Percentiles rank a stretch among this genome's conserved stretches.
These are phyloP conservation scores for Calonectria multiphialidica DNA, from an alignment of 2,329 filamentous ascomycete species.

Conservation along the genomic window DNA sequence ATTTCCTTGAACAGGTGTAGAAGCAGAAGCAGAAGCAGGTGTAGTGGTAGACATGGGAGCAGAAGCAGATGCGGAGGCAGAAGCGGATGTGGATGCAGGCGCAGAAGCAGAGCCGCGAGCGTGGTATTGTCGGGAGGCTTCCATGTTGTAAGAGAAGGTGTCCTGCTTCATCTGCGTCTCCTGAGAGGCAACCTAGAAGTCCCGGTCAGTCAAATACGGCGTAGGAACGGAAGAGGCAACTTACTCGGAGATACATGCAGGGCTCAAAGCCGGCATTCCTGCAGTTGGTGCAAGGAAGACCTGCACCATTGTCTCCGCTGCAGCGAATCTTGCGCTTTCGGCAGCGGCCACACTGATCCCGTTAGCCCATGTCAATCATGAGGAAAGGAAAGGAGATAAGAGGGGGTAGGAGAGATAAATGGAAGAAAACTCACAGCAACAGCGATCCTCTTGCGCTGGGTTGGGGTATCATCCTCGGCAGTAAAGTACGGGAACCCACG, in stretches of 20 bases:
- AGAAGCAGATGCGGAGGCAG: conserved; percentile 9
- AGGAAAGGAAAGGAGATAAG: neutral
- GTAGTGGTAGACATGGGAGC: conserved; percentile 20
- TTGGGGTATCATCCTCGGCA: conserved; percentile 56
- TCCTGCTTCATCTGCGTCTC: conserved; percentile 45
- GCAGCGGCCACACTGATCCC: conserved; percentile 84
- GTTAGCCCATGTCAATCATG: neutral
- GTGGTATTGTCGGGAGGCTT: conserved; percentile 48
- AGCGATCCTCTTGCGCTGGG: conserved; percentile 68
- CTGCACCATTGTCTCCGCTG: conserved; percentile 84
- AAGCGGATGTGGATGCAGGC: neutral
- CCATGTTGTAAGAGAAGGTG: conserved; percentile 45
- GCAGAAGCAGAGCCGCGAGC: conserved; percentile 37
- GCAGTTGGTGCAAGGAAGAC: conserved; percentile 87
- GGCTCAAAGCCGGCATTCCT: conserved; percentile 76
- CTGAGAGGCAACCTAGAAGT: conserved; percentile 47
- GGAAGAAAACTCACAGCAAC: conserved; percentile 63
- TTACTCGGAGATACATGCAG: conserved; percentile 87
- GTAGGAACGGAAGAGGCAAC: conserved; percentile 24
- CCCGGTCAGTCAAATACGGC: neutral
- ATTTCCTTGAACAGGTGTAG: too few species aligned
- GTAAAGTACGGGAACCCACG: conserved; percentile 17
- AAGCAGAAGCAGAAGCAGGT: too few species aligned
- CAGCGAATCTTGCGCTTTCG: conserved; percentile 95
- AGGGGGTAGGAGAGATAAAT: neutral